Evolutionary conservation across 2,329 filamentous ascomycete genomes (phyloP), one percentile per base, ranked within the genome.

Genomic region (Capronia epimyces): DNA sequence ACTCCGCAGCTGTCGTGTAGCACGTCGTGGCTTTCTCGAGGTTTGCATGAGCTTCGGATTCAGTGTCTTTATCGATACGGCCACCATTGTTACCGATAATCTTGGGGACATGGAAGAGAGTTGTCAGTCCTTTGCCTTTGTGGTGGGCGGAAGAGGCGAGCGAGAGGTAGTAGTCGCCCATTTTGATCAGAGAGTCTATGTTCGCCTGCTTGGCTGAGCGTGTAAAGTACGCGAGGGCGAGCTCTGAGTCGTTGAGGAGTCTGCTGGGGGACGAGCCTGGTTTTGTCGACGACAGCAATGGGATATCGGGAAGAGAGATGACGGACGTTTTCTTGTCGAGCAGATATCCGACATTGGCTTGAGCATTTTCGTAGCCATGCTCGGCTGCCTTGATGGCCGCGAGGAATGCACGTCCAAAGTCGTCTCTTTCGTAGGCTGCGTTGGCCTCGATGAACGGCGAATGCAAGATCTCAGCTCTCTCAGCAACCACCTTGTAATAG

Each of bases 101-200:
- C 29, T 32, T 32, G 7, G 4, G 34, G 8, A 7, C 2, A 15
- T 20, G 34, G n/a, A 37, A 12, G 5, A 37, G 8, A 4, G 34
- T 20, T 12, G 18, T 18, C 34, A 37, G 20, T 15, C 34, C 3
- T 37, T 12, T 20, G n/a, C 3, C 18, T 18, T 37, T 5, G 6
- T 37, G 5, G 2, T 37, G 27, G 43, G 10, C 18, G 18, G 50
- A 31, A 5, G 37, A 50, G 4, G 45, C 49, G 18, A 50, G 39
- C 49, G 81, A 71, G 25, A 95, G 82, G 67, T 98, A 97, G 69
- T 97, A 97, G 70, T 98, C 94, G 32, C 93, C 93, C 86, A 97
- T 95, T 71, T 98, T 98, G 59, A 98, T 87, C 56, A 95, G 77
- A 0, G 90, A 87, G 69, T 98, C 93, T 40, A 95, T 85, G 60